Conservation (phyloP, 805 yeast species). For the Soucietia sequanensis region DNA sequence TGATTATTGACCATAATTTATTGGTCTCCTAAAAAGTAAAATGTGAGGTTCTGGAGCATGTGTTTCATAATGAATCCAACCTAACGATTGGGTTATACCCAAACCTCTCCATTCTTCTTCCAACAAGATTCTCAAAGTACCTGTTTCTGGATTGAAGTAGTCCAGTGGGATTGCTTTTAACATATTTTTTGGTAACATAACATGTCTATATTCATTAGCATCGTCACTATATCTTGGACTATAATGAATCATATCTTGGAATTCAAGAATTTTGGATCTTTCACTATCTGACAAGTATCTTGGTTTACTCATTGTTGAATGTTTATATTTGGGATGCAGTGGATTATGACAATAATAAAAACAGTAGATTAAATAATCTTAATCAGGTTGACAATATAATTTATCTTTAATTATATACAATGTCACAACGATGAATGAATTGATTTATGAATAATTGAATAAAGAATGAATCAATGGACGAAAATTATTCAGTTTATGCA, state of each 20-base stretch:
- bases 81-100: slow-evolving; percentile 95
- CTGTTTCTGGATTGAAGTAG: slow-evolving; percentile 89
- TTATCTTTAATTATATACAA: too few species aligned
- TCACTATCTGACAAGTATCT: slow-evolving; percentile 82
- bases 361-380: too few species aligned
- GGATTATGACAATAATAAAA: too few species aligned
- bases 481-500: too few species aligned
- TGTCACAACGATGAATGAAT: too few species aligned
- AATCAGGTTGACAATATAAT: too few species aligned
- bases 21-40: slow-evolving; percentile 70
- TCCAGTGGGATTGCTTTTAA: slow-evolving; percentile 91
- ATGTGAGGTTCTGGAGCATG: slow-evolving; percentile 99
- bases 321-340: too few species aligned
- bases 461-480: too few species aligned
- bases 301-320: slow-evolving; percentile 40
- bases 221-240: slow-evolving; percentile 94
- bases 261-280: slow-evolving; percentile 82
- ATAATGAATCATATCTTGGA: slow-evolving; percentile 91
- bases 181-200: slow-evolving; percentile 95
- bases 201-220: slow-evolving; percentile 91
- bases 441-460: too few species aligned
- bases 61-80: slow-evolving; percentile 98
- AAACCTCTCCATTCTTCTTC: slow-evolving; percentile 99
- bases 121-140: slow-evolving; percentile 81
- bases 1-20: slow-evolving; percentile 49